These are phyloP conservation scores for Cyclostephanos invisitatus DNA, from an alignment of 108 stramenopile genomes.

Conservation along the genomic window DNA sequence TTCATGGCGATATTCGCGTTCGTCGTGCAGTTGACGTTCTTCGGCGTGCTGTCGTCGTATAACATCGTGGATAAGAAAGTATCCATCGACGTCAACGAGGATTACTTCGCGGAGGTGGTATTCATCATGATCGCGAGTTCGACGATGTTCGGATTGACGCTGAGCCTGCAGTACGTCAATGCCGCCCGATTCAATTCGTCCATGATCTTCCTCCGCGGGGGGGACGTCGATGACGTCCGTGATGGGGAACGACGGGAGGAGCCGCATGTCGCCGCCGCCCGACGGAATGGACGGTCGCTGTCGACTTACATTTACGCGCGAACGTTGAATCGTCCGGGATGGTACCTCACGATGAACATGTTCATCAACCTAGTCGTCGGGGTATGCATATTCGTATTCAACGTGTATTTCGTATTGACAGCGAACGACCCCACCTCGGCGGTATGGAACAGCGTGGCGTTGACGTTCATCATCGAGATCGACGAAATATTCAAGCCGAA, in stretches of 20 bases:
- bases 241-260: too few relatives aligned
- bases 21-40: not conserved
- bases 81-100: not conserved
- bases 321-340: not conserved
- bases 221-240: not conserved
- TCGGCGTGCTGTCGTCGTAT: not conserved
- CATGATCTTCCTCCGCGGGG: not conserved
- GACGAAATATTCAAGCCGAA: constrained; percentile 6
- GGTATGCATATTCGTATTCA: not conserved
- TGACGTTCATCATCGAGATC: constrained; percentile 7
- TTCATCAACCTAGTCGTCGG: not conserved
- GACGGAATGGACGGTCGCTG: not conserved
- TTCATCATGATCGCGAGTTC: not conserved
- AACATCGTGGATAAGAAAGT: not conserved
- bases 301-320: not conserved
- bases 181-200: not conserved
- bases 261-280: not conserved
- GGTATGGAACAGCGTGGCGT: not conserved
- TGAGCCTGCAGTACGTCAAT: not conserved
- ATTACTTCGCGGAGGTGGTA: not conserved
- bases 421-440: not conserved
- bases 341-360: not conserved
- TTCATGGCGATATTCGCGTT: not conserved
- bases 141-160: not conserved
- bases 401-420: constrained; percentile 1